Evolutionary conservation across 1,284 basidiomycete species (phyloP).

Genomic region (Ceratobasidium sp.): DNA sequence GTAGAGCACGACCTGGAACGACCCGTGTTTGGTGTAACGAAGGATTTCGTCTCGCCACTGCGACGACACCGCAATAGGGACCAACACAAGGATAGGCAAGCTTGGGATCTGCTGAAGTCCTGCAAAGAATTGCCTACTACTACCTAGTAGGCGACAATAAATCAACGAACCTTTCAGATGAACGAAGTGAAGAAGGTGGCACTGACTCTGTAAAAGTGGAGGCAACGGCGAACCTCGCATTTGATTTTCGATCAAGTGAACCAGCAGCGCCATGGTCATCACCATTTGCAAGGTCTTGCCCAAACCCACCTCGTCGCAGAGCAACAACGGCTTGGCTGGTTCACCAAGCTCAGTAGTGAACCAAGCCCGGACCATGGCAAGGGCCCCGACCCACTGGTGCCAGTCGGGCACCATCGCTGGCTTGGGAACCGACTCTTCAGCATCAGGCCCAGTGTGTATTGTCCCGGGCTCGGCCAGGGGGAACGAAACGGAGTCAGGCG

Average conservation of each 20-base stretch:
- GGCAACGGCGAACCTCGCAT: not conserved
- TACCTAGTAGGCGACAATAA: too few relatives aligned
- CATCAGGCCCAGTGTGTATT: too few relatives aligned
- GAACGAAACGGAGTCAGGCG: too few relatives aligned
- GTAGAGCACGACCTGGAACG: not conserved
- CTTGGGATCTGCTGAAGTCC: not conserved
- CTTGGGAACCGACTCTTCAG: too few relatives aligned
- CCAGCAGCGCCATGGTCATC: not conserved
- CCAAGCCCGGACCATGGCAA: not conserved
- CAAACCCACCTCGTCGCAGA: conserved; percentile 9
- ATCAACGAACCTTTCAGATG: too few relatives aligned
- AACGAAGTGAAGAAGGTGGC: too few relatives aligned
- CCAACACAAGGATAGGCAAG: not conserved
- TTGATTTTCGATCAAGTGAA: conserved; percentile 6
- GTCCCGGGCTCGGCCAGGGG: too few relatives aligned
- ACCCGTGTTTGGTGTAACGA: not conserved
- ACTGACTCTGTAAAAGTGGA: not conserved
- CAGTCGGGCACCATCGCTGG: too few relatives aligned
- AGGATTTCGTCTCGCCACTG: conserved; percentile 5
- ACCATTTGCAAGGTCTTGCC: conserved; percentile 10
- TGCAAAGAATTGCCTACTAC: not conserved
- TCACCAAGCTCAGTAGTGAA: not conserved
- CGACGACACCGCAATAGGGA: not conserved
- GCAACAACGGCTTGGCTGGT: not conserved
- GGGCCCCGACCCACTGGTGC: not conserved